A percentile compares a stretch with the other conserved stretches of the same genome.
Conservation (phyloP, 129 eudicot species). For the Lactuca saligna region DNA sequence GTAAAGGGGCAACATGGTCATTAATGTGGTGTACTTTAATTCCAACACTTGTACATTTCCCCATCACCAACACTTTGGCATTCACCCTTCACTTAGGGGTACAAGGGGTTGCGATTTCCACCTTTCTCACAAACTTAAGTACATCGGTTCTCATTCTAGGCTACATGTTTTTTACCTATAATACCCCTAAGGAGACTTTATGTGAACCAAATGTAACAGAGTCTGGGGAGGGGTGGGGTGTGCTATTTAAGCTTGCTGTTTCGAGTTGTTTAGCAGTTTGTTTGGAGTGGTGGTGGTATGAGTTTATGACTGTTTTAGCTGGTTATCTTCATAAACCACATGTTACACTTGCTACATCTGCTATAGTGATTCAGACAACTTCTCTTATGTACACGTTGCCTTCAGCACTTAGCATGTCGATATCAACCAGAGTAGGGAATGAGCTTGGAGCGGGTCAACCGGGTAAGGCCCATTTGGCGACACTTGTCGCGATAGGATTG, state of each 20-base stretch:
- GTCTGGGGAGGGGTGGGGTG: slow-evolving; percentile 65
- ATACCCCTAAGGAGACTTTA: slow-evolving; percentile 29
- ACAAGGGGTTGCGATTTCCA: slow-evolving; percentile 76
- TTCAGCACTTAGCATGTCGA: slow-evolving; percentile 81
- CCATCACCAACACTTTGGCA: slow-evolving; percentile 67
- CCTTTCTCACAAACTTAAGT: slow-evolving; percentile 62
- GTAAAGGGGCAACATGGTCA: slow-evolving; percentile 87
- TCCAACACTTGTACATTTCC: slow-evolving; percentile 61
- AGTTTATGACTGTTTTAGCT: slow-evolving; percentile 80
- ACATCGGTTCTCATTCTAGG: slow-evolving; percentile 52
- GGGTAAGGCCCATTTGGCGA: slow-evolving; percentile 65
- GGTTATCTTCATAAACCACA: slow-evolving; percentile 84
- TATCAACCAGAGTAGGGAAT: slow-evolving; percentile 87
- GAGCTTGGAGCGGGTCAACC: slow-evolving; percentile 96
- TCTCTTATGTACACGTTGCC: slow-evolving; percentile 92
- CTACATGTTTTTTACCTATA: slow-evolving; percentile 49
- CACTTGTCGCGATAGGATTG: slow-evolving; percentile 62
- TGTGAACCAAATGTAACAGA: slow-evolving; percentile 38
- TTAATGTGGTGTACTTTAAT: slow-evolving; percentile 76
- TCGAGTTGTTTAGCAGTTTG: slow-evolving; percentile 86
- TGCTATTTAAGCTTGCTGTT: slow-evolving; percentile 68
- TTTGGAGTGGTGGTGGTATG: slow-evolving; percentile 99
- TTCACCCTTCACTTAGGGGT: slow-evolving; percentile 71
- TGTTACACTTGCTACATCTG: slow-evolving; percentile 81
- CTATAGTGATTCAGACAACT: slow-evolving; percentile 97